Evolutionary conservation across 2,329 filamentous ascomycete species (phyloP), one percentile per base, ranked within the genome.

Genomic region (Hyphodiscus sp.): DNA sequence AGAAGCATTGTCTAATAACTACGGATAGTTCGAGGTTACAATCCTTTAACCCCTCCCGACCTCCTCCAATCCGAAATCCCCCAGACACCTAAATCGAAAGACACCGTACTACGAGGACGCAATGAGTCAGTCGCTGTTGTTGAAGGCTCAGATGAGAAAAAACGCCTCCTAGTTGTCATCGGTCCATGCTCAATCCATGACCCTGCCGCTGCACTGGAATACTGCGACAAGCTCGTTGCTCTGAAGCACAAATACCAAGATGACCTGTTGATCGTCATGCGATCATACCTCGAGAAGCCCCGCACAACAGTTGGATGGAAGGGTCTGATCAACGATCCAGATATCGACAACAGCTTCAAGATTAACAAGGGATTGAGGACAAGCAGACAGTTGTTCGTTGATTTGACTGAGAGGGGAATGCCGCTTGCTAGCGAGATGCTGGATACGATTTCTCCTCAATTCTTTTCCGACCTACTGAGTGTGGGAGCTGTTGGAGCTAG

Each of bases 291-390:
- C 57, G 94, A 99, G 80, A 99, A 99, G 80, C 94, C 94, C 20
- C 85, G 94, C 60, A 97, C 94, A 29, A 99, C 94, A 0, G 90
- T 97, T 26, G 94, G 94, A 63, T 99, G 94, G 94, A 99, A 99
- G 77, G 94, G 94, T 48, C 77, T 99, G 65, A 95, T 97, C 76
- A 97, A 99, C 71, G 94, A 99, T 73, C 94, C 94, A 1, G 92
- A 97, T 68, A 95, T 97, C 68, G 91, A 97, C 73, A 92, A 96
- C 71, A 94, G 88, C 72, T 97, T 96, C 86, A 85, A 96, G 75
- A 97, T 99, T 76, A 97, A 97, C 79, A 97, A 97, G 79, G 94
- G 94, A 20, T 74, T 99, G 67, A 84, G 89, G 49, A 77, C 91
- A 52, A 89, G 91, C 53, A 82, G 94, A 63, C 86, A 97, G 73